Evolutionary conservation across 2,329 filamentous ascomycete genomes (phyloP).

Genomic region (Claviceps africana): DNA sequence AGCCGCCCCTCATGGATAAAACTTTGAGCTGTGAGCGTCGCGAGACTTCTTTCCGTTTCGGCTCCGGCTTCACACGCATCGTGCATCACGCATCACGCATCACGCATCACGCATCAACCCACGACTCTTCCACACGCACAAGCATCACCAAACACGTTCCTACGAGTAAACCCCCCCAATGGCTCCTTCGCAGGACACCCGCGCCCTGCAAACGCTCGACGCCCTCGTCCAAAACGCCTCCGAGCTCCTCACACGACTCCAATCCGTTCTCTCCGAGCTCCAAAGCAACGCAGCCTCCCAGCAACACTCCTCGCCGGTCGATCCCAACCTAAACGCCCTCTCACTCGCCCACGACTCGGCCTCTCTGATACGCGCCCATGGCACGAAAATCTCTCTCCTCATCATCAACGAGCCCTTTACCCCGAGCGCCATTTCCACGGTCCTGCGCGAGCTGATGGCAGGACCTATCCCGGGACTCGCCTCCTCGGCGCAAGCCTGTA

Average conservation of each 20-base stretch:
- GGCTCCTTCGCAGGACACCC: slow-evolving; percentile 12
- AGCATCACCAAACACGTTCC: not conserved
- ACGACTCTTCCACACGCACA: no score
- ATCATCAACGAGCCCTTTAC: slow-evolving; percentile 81
- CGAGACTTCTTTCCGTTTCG: no score
- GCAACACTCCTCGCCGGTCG: slow-evolving; percentile 2
- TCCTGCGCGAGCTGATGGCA: slow-evolving; percentile 58
- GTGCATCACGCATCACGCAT: no score
- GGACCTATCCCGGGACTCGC: slow-evolving; percentile 64
- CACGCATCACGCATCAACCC: no score
- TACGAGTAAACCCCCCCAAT: slow-evolving; percentile 7
- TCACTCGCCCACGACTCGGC: slow-evolving; percentile 58
- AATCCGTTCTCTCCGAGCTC: slow-evolving; percentile 26
- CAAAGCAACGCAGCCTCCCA: slow-evolving; percentile 16
- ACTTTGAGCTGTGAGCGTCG: not conserved
- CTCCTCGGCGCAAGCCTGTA: slow-evolving; percentile 53
- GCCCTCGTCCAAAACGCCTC: slow-evolving; percentile 23
- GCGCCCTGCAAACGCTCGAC: slow-evolving; percentile 24
- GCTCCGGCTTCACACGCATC: no score
- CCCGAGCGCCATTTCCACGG: slow-evolving; percentile 54
- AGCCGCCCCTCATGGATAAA: not conserved
- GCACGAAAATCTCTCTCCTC: slow-evolving; percentile 76
- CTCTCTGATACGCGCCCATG: slow-evolving; percentile 63
- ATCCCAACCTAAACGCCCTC: slow-evolving; percentile 39
- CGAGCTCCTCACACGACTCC: slow-evolving; percentile 27